Base-by-base conservation (phyloP, 163 green algal species). In the Scenedesmus sp. region DNA sequence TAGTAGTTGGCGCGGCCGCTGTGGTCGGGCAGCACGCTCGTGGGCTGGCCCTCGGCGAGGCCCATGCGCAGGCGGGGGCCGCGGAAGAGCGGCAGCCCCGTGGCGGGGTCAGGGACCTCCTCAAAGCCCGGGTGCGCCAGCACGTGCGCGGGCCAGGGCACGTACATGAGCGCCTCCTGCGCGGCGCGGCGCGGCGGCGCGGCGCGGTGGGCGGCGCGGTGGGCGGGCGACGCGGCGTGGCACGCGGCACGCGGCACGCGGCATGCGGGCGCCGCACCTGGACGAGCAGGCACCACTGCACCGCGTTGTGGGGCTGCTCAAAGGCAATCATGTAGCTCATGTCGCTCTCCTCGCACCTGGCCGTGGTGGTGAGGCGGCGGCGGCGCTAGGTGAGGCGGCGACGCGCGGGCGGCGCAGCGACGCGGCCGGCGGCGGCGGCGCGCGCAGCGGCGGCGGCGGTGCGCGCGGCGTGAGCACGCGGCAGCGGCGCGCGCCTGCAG, bases 291-390 rank as follows among this genome's bases (percentile, higher is more conserved):
- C 77, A 87, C 74, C 83, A 89, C 78, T 83, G 60, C 42, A 86
- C 29, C 22, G 84, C 84, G 18, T 45, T 44, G 10, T 60, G 26
- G 4, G 82, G 69, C n/a, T 57, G 53, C 36, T 58, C 26, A 45
- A 89, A 89, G 10, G 72, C 79, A 33, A 89, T 48, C 81, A 89
- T 88, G 80, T 85, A 88, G 26, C 64, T 79, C 28, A 75, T n/a
- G 6, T 60, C 65, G 15, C 73, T 70, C 17, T 85, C 78, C 51
- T 79, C 54, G 31, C 83, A 75, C 34, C 88, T 78, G 44, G n/a
- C n/a, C n/a, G n/a, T n/a, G n/a, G n/a, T n/a, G n/a, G n/a, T n/a
- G n/a, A n/a, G n/a, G n/a, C n/a, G n/a, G n/a, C n/a, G n/a, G n/a
- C n/a, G n/a, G n/a, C n/a, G n/a, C n/a, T n/a, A n/a, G n/a, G n/a